These are phyloP conservation scores for Podaxis sp. DNA, from an alignment of 768 basidiomycete species.

Conservation along the genomic window DNA sequence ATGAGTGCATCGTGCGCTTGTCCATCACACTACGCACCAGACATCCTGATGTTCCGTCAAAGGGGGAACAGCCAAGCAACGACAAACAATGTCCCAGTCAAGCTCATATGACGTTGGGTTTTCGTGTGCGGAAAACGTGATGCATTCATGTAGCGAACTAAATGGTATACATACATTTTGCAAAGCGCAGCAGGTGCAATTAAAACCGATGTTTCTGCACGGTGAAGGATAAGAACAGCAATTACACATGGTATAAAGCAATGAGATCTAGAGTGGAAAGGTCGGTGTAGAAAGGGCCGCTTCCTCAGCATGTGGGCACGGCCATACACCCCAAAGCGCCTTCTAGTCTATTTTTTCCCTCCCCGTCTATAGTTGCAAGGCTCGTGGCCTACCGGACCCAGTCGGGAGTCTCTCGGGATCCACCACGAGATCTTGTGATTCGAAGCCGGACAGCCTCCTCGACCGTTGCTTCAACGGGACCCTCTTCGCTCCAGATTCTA, in stretches of 20 bases:
- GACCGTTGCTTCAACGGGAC: neutral
- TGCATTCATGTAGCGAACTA: neutral
- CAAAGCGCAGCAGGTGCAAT: too few species aligned
- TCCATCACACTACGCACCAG: neutral
- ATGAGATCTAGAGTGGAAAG: neutral
- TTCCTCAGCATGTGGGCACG: too few species aligned
- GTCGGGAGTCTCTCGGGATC: conserved; percentile 6
- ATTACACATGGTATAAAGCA: neutral
- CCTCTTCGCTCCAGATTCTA: neutral
- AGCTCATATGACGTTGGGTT: too few species aligned
- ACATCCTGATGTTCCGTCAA: neutral
- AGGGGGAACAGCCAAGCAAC: neutral
- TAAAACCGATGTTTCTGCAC: too few species aligned
- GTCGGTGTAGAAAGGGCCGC: neutral
- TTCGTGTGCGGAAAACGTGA: neutral
- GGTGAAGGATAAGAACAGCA: too few species aligned
- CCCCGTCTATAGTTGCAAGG: too few species aligned
- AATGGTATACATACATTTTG: neutral
- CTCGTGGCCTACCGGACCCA: neutral
- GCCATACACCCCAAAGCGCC: too few species aligned
- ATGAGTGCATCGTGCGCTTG: conserved; percentile 4
- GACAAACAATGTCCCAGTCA: neutral
- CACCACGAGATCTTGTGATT: neutral
- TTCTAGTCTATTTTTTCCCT: neutral
- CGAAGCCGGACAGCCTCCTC: conserved; percentile 11